Base-by-base conservation (phyloP, 331 rosid species). In the Phaseolus coccineus region DNA sequence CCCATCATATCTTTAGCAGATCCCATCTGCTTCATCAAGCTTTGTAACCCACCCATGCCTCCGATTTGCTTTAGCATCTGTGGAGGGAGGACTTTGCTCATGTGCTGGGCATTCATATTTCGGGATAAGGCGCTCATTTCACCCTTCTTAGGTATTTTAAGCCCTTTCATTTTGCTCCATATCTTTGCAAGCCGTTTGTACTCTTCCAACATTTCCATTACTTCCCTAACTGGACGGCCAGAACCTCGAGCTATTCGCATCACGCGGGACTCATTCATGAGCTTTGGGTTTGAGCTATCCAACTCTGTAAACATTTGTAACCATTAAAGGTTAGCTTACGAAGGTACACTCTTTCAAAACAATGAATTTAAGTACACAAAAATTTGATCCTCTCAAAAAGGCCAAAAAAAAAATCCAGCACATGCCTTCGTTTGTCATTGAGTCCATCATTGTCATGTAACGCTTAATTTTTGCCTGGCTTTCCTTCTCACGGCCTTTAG, bases 371-470 rank as follows among this genome's bases (percentile, higher is more conserved):
- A 19, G n/a, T 63, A 40, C 3, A 57, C 30, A 65, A 5, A 48
- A 46, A 46, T 8, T 59, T 67, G n/a, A 71, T 78, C 59, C 13
- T 63, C 24, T 37, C 27, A 64, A 59, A 78, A 30, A 39, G 31
- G 46, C 22, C 39, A 27, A 14, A 14, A 37, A 6, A 58, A 25
- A 27, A 24, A 15, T 67, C 42, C 47, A 87, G 85, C 64, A 57
- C 89, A 85, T 75, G 72, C 97, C 95, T 85, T 91, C 93, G 19
- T 88, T 80, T 15, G 96, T 91, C 96, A 93, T 93, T 0, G 99
- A 91, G 69, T 95, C 99, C 99, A 96, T 96, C 96, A 96, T 91
- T 61, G 97, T 93, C 98, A 96, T 90, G 93, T 90, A 90, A 39
- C 90, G 90, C 83, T 96, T 91, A 69, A 91, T 82, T 84, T 96